Evolutionary conservation across 208 protist species (phyloP), one percentile per base, ranked within the genome.

Genomic region (Wallacemonas collosoma): DNA sequence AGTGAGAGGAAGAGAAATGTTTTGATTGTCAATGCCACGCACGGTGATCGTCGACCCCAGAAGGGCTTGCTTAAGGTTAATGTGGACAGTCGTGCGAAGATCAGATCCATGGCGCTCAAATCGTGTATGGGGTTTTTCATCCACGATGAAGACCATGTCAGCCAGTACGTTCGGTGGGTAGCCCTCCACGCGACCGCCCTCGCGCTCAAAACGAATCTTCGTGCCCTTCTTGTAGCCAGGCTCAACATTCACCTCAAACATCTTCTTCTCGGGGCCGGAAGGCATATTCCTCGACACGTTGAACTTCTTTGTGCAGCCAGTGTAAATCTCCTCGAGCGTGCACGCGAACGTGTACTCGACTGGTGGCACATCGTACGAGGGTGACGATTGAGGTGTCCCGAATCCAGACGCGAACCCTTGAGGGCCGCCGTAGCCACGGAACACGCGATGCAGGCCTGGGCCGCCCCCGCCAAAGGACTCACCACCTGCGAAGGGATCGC

Each of bases 261-360:
- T 67, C 63, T 98, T 98, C 71, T 94, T 91, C 51, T 94, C 90
- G 9, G 70, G 62, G 3, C 82, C 91, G n/a, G 67, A 72, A 5
- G 88, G 82, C 88, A 94, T 86, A 66, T 95, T 78, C 41, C 92
- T 87, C 40, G 82, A 95, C 35, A 99, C 86, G 17, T 86, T 84
- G 40, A 99, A 82, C 77, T 99, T 99, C 73, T 91, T 94, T 8
- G 87, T 95, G 68, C 93, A 97, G 57, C 99, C 98, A 11, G 92
- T 98, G 89, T 98, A 99, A 55, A 99, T 85, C 81, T 99, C 98
- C 73, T 99, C 98, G 9, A 99, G 89, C 1, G 93, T 95, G 45
- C 98, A 97, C 2, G 82, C 72, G 56, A 99, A 82, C 44, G 89
- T 90, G 77, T 98, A 95, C 68, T 96, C 91, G 36, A 99, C 82